phyloP scores from a whole-genome alignment of 2,329 filamentous ascomycete species.

The Tolypocladium pustulatum region DNA sequence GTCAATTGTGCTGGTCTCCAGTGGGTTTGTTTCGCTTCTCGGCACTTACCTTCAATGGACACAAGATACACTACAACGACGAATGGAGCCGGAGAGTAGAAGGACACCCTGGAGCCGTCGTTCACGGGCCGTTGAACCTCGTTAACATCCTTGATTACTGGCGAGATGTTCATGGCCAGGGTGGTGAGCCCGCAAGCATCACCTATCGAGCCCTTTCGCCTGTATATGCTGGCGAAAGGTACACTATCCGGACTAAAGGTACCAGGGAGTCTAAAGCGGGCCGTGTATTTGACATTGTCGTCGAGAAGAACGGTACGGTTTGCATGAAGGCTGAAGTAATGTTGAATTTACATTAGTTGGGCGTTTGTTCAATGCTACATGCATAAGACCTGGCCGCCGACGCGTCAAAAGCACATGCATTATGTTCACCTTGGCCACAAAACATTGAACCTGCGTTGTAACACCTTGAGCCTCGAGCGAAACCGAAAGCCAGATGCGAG shows the following conservation, averaged over 20 bases:
- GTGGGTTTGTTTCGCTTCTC: constrained; percentile 67
- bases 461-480: too few relatives aligned
- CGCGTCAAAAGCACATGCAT: not conserved
- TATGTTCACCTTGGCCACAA: not conserved
- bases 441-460: not conserved
- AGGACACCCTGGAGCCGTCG: constrained; percentile 59
- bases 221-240: constrained; percentile 56
- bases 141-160: constrained; percentile 62
- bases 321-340: constrained; percentile 2
- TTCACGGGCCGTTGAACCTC: constrained; percentile 72
- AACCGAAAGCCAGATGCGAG: not conserved
- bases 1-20: constrained; percentile 32
- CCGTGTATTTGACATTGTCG: constrained; percentile 32
- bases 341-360: not conserved
- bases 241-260: constrained; percentile 47
- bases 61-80: constrained; percentile 73
- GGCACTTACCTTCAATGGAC: constrained; percentile 75
- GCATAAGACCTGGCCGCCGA: not conserved
- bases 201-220: constrained; percentile 61
- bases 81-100: constrained; percentile 54
- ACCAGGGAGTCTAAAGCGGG: constrained; percentile 22
- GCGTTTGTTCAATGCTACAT: not conserved
- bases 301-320: constrained; percentile 26
- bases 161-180: constrained; percentile 34
- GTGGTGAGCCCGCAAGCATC: constrained; percentile 26